These are phyloP conservation scores for Podospora comata DNA, from an alignment of 495 filamentous ascomycete genomes.

Conservation along the genomic window DNA sequence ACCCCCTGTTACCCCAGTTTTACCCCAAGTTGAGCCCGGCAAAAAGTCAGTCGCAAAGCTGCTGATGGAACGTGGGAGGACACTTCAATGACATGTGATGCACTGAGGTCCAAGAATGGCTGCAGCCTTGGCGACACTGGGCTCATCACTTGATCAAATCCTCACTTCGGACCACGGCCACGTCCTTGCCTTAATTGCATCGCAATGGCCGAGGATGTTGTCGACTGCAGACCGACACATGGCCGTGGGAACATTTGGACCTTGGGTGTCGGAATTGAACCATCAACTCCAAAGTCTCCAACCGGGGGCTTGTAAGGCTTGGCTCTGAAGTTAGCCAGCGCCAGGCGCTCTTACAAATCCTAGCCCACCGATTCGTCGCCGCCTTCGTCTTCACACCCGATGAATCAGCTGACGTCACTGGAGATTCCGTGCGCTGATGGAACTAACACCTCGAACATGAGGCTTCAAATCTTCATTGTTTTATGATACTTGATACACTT, in stretches of 20 bases:
- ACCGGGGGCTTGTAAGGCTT: no score
- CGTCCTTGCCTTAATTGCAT: conserved; percentile 4
- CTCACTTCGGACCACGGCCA: not conserved
- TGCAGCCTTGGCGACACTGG: not conserved
- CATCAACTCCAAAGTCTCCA: not conserved
- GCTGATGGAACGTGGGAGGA: not conserved
- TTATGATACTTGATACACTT: no score
- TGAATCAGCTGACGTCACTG: conserved; percentile 6
- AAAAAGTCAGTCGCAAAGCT: conserved; percentile 2
- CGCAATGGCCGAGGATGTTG: not conserved
- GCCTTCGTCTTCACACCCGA: not conserved
- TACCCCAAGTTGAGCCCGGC: not conserved
- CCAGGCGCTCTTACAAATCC: conserved; percentile 2
- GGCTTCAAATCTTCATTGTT: no score
- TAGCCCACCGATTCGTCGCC: not conserved
- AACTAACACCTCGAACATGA: no score
- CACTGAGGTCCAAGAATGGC: not conserved
- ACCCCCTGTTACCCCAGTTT: conserved; percentile 6
- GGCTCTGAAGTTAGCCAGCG: not conserved
- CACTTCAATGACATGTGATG: conserved; percentile 5
- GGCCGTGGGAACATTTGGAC: not conserved
- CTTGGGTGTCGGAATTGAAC: conserved; percentile 2
- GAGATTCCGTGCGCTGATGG: not conserved
- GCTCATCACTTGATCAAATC: not conserved
- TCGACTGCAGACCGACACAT: conserved; percentile 3